phyloP scores from a whole-genome alignment of 2,329 filamentous ascomycete species.

The Colletotrichum sp. region DNA sequence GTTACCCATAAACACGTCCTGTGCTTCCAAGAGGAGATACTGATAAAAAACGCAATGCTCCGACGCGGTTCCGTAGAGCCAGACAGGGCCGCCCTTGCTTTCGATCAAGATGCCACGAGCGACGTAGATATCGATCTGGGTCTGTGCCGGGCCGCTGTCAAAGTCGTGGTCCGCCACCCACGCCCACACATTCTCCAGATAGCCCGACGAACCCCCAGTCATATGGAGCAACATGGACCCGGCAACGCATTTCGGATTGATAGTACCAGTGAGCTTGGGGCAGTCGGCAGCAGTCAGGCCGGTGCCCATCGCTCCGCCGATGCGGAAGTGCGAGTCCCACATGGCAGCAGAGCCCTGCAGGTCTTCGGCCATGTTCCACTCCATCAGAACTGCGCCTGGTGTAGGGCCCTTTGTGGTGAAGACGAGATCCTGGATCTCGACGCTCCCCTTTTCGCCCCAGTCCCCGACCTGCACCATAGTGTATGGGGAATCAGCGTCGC shows the following conservation, averaged over 20 bases:
- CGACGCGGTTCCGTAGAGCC: conserved; percentile 26
- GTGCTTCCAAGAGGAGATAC: conserved; percentile 50
- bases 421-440: conserved; percentile 66
- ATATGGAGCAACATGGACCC: conserved; percentile 46
- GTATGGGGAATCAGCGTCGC: conserved; percentile 48
- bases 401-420: conserved; percentile 59
- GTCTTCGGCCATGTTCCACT: conserved; percentile 60
- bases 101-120: conserved; percentile 39
- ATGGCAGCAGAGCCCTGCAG: conserved; percentile 46
- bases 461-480: conserved; percentile 58
- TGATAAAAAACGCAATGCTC: conserved; percentile 46
- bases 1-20: conserved; percentile 50
- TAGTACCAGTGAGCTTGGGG: background rate
- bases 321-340: conserved; percentile 59
- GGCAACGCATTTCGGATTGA: conserved; percentile 37
- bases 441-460: conserved; percentile 55
- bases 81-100: conserved; percentile 22
- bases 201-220: conserved; percentile 29
- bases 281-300: conserved; percentile 43
- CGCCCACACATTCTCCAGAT: conserved; percentile 29
- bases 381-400: conserved; percentile 60
- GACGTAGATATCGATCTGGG: conserved; percentile 36
- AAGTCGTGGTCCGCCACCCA: conserved; percentile 56
- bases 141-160: background rate
- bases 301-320: conserved; percentile 1